Evolutionary conservation across 148 eudicot species (phyloP), one percentile per base, ranked within the genome.

Genomic region (Silene latifolia): DNA sequence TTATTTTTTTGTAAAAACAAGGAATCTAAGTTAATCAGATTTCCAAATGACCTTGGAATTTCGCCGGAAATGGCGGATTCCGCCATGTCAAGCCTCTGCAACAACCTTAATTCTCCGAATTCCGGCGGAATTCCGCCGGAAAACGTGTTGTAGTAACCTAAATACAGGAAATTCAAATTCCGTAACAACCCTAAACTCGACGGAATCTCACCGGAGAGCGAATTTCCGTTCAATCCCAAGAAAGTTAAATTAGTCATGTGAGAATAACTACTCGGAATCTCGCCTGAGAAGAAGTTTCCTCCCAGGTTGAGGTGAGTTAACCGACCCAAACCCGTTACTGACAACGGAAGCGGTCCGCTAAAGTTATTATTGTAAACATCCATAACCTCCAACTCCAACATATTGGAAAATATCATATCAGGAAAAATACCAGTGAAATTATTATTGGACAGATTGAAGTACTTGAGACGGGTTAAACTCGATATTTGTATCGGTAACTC

Each of bases 351-450:
- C 1, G 67, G 20, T 0, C 99, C 98, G 12, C 72, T 61, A 65
- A 96, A 86, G 71, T 90, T 88, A 64, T 96, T 96, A 75, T 96
- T 86, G 76, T 92, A 96, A 0, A 80, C 64, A 18, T 90, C 97
- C 2, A 96, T 11, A 0, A 44, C 72, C 35, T 86, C 89, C 0
- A 92, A 76, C 14, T 83, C 81, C 8, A 72, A 27, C 72, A 89
- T 29, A 0, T 29, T 21, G 1, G 72, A 14, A 8, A 87, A 59
- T 0, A 84, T 11, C 0, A 58, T 67, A 1, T 78, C 88, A 0
- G 89, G 90, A 46, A 92, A 80, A 0, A 54, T 17, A 0, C 91
- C 89, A 63, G n/a, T 39, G 23, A 95, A 79, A 1, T 15, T 29
- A 72, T 95, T 95, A 20, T 60, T 18, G 0, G 91, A 87, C 58